Base-by-base conservation (phyloP, 495 filamentous ascomycete species). In the Penicillium pulvis region DNA sequence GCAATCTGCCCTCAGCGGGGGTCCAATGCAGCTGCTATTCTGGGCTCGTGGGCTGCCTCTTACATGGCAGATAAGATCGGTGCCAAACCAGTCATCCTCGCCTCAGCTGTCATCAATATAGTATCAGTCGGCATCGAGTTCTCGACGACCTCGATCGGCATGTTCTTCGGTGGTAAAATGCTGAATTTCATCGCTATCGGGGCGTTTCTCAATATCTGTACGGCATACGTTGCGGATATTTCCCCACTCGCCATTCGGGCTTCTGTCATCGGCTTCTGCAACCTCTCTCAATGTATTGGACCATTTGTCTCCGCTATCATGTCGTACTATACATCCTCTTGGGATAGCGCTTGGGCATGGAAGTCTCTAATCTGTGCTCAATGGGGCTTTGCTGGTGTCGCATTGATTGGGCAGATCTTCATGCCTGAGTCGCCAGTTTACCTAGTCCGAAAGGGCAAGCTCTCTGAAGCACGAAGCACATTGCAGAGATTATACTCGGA, bases 111-210 rank as follows among this genome's bases (percentile, higher is more conserved):
- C 1, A 54, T 44, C 41, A 54, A 54, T 19, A 44, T 54, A n/a
- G 51, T 16, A 6, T 42, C 51, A 10, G 51, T 54, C 11, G 51
- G 20, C 5, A 19, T 54, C 23, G 51, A 54, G 17, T 54, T 43
- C 31, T 36, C 36, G 8, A 54, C 51, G 6, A 44, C 39, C 4
- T 54, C 51, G 17, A 54, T 54, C 11, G 51, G 39, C 4, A 54
- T 54, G 51, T 54, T 54, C 26, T 54, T 54, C n/a, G 51, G 51
- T 4, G 51, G 51, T 4, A 54, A 54, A 30, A 44, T 54, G 51
- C 3, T 44, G 16, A 54, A 54, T 30, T 54, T 54, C 24, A 23
- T 54, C 1, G 51, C 51, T n/a, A 54, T 54, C 17, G 51, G 51
- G 2, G 41, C 24, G 1, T 54, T 54, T 11, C 51, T 20, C 17